Conservation (phyloP, 306 rosid genomes). For the Pyrus communis region DNA sequence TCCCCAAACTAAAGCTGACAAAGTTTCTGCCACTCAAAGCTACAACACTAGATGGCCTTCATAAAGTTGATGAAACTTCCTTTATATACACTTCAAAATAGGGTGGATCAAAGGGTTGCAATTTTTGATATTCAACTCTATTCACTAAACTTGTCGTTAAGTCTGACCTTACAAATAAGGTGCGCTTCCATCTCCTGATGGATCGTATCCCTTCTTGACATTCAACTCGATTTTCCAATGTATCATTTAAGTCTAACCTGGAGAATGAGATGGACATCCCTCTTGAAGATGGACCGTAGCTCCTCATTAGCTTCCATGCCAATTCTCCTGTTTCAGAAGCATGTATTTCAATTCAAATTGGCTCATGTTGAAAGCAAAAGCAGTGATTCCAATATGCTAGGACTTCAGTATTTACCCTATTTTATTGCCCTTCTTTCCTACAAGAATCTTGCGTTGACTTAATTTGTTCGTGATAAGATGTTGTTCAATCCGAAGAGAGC, state of each 20-base stretch:
- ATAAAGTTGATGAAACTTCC: slow-evolving; percentile 18
- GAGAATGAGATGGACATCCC: slow-evolving; percentile 84
- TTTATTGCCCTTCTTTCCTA: slow-evolving; percentile 88
- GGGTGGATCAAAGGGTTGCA: slow-evolving; percentile 15
- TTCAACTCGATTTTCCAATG: slow-evolving; percentile 3
- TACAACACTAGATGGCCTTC: slow-evolving; percentile 4
- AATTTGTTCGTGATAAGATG: slow-evolving; percentile 64
- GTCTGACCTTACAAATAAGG: slow-evolving; percentile 64
- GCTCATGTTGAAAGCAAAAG: background rate
- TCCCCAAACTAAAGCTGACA: background rate
- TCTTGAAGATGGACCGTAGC: slow-evolving; percentile 81
- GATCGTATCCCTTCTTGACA: slow-evolving; percentile 30
- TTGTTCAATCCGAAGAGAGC: slow-evolving; percentile 90
- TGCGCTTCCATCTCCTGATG: slow-evolving; percentile 66
- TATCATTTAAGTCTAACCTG: slow-evolving; percentile 62
- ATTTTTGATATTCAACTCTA: slow-evolving; percentile 7
- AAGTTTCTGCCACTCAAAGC: background rate
- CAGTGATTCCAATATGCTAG: slow-evolving; percentile 1
- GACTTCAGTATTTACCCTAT: slow-evolving; percentile 55
- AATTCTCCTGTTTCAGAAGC: slow-evolving; percentile 61
- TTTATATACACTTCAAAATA: slow-evolving; percentile 18
- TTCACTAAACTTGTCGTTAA: slow-evolving; percentile 21
- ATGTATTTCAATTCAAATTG: background rate
- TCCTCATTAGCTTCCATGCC: slow-evolving; percentile 96
- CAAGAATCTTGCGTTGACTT: slow-evolving; percentile 90